These are phyloP conservation scores for Zelopaecilomyces penicillatus DNA, from an alignment of 2,329 filamentous ascomycete genomes.

Conservation along the genomic window DNA sequence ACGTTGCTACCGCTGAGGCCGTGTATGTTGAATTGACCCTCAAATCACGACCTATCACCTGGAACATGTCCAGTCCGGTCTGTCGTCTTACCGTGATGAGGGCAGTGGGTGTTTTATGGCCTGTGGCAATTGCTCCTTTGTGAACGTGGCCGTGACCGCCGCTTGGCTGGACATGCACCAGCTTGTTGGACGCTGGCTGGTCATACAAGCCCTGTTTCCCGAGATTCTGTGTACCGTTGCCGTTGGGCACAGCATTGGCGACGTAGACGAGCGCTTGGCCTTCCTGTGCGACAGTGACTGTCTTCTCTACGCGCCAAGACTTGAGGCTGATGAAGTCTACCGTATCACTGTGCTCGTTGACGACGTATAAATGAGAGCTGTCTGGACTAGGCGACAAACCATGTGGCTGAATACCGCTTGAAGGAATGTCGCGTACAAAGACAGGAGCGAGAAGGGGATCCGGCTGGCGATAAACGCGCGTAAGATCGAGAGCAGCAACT, in stretches of 20 bases:
- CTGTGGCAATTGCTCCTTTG: not conserved
- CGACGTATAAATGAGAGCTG: slow-evolving; percentile 8
- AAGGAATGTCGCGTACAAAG: slow-evolving; percentile 4
- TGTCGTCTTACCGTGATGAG: slow-evolving; percentile 10
- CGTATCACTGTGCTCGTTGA: slow-evolving; percentile 11
- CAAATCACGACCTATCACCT: slow-evolving; percentile 9
- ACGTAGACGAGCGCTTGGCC: slow-evolving; percentile 11
- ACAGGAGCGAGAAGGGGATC: slow-evolving; percentile 1
- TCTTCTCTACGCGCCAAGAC: slow-evolving; percentile 3
- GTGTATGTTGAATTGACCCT: slow-evolving; percentile 10
- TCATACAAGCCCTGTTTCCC: slow-evolving; percentile 6
- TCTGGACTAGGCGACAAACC: slow-evolving; percentile 10
- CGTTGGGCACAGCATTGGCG: slow-evolving; percentile 5
- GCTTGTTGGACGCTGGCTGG: slow-evolving; percentile 6
- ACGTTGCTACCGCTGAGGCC: slow-evolving; percentile 1
- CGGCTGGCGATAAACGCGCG: slow-evolving; percentile 8
- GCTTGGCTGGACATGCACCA: not conserved
- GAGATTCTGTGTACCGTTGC: slow-evolving; percentile 8
- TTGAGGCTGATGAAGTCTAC: slow-evolving; percentile 8
- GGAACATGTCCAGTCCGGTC: slow-evolving; percentile 10
- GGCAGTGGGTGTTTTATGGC: not conserved
- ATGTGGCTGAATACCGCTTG: slow-evolving; percentile 9
- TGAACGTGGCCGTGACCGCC: too few relatives aligned
- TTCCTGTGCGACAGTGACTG: slow-evolving; percentile 8
- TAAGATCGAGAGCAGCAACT: slow-evolving; percentile 7